Percentiles rank a stretch among this genome's conserved stretches.
Evolutionary conservation across 2,329 filamentous ascomycete species (phyloP).

Genomic region (Penicillium sp.): DNA sequence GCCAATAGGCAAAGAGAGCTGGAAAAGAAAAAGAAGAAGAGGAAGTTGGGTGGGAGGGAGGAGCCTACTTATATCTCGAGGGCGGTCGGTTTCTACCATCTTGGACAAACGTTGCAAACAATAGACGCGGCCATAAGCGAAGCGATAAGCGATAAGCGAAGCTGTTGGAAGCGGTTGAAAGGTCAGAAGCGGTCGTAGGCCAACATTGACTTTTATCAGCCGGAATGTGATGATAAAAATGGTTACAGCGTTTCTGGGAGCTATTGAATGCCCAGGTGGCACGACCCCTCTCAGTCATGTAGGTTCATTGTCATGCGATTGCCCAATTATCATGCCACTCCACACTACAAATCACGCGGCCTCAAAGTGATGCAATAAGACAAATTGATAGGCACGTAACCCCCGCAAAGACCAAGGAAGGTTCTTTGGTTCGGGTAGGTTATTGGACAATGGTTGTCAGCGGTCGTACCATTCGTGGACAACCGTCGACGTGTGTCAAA

Average conservation of each 20-base stretch:
- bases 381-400: background rate
- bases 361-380: background rate
- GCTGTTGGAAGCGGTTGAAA: too few species aligned
- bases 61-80: background rate
- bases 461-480: constrained; percentile 1
- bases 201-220: background rate
- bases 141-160: too few species aligned
- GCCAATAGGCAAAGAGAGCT: constrained; percentile 2
- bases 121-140: background rate
- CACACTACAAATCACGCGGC: background rate
- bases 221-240: background rate
- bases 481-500: background rate
- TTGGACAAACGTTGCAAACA: background rate
- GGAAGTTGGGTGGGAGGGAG: background rate
- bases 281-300: background rate
- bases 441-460: background rate
- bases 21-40: background rate
- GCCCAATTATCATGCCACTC: constrained; percentile 1
- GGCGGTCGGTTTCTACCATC: background rate
- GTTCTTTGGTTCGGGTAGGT: background rate
- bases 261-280: background rate
- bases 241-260: background rate
- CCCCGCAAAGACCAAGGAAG: background rate
- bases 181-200: too few species aligned
- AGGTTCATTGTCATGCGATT: background rate